A percentile compares a stretch with the other conserved stretches of the same genome.
Conservation (phyloP, 352 stramenopile genomes). For the Phytophthora fragariaefolia region DNA sequence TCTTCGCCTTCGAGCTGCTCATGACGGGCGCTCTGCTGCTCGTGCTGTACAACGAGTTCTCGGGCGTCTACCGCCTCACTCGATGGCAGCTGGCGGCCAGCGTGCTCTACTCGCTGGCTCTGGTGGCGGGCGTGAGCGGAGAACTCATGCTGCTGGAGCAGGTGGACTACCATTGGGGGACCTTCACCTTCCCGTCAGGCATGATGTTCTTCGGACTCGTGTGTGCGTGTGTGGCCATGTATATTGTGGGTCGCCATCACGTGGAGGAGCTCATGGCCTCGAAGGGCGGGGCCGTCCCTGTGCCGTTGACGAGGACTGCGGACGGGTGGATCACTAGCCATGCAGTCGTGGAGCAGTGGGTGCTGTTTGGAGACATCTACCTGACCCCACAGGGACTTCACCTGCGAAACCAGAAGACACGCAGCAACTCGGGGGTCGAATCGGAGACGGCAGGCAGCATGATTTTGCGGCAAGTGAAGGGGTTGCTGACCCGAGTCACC, state of each 20-base stretch:
- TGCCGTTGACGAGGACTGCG: constrained; percentile 76
- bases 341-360: constrained; percentile 82
- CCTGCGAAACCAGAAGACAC: constrained; percentile 57
- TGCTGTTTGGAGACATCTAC: constrained; percentile 82
- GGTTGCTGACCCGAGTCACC: constrained; percentile 43
- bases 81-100: constrained; percentile 76
- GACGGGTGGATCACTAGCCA: constrained; percentile 86
- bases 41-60: constrained; percentile 84
- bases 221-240: constrained; percentile 75
- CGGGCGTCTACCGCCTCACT: constrained; percentile 78
- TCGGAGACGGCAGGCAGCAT: constrained; percentile 48
- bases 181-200: constrained; percentile 74
- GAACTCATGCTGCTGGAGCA: constrained; percentile 83
- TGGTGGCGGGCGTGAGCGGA: constrained; percentile 63
- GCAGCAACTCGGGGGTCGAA: constrained; percentile 62
- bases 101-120: constrained; percentile 72
- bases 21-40: constrained; percentile 60
- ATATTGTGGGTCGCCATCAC: constrained; percentile 82
- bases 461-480: constrained; percentile 52
- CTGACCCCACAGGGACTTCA: constrained; percentile 68
- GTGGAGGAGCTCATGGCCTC: constrained; percentile 85
- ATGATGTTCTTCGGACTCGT: constrained; percentile 84
- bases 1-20: constrained; percentile 73
- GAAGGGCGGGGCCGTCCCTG: constrained; percentile 76
- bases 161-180: constrained; percentile 76